These are phyloP conservation scores for Patellifolia procumbens DNA, from an alignment of 179 eudicot species.

Conservation along the genomic window DNA sequence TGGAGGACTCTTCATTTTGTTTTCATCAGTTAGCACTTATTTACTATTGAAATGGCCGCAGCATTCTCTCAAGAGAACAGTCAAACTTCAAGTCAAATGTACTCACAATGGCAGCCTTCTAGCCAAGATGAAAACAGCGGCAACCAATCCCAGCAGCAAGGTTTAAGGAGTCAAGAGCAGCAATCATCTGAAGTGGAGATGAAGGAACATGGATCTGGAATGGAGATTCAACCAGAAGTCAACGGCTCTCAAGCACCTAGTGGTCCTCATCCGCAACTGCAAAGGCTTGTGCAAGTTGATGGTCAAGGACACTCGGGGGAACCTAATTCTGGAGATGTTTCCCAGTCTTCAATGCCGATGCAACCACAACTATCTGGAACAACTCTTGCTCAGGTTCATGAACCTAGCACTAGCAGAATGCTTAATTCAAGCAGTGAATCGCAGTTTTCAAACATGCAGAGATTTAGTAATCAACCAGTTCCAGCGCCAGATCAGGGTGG, in stretches of 20 bases:
- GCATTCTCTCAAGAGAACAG: conserved; percentile 62
- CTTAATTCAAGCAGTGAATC: conserved; percentile 34
- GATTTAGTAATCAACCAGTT: conserved; percentile 45
- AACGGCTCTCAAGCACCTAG: conserved; percentile 41
- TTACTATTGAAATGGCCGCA: conserved; percentile 29
- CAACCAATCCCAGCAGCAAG: conserved; percentile 48
- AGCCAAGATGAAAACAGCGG: conserved; percentile 46
- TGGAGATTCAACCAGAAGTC: conserved; percentile 48
- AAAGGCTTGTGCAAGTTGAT: conserved; percentile 40
- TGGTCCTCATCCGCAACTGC: conserved; percentile 36
- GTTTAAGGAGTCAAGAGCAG: conserved; percentile 29
- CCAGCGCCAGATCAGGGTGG: conserved; percentile 44
- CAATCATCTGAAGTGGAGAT: conserved; percentile 45
- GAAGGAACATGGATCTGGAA: conserved; percentile 47
- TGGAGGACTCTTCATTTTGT: background rate
- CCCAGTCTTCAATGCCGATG: conserved; percentile 39
- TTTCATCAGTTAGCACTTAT: background rate
- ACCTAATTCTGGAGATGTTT: conserved; percentile 37
- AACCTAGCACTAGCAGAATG: conserved; percentile 31
- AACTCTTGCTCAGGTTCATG: conserved; percentile 30
- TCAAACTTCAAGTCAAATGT: conserved; percentile 53
- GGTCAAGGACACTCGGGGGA: conserved; percentile 37
- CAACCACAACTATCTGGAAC: conserved; percentile 45
- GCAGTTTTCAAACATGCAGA: conserved; percentile 47
- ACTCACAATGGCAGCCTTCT: conserved; percentile 67